Base-by-base conservation (phyloP, 352 stramenopile genomes). In the Globisporangium apiculatum region DNA sequence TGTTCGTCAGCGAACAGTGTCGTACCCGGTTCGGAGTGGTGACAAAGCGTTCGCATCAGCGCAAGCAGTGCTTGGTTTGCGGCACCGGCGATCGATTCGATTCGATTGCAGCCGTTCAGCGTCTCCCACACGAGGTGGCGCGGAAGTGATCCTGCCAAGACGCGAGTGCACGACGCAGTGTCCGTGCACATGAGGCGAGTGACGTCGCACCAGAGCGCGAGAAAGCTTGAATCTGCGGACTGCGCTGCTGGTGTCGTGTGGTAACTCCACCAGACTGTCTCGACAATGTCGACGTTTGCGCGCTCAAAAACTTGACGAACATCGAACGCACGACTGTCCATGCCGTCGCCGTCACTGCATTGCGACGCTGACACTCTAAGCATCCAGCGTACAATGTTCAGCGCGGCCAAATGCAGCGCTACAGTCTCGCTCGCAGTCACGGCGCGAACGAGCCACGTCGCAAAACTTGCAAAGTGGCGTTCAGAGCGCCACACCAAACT, bases 161-260 rank as follows among this genome's bases (percentile, higher is more conserved):
- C n/a, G 42, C 18, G 36, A 5, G 11, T 15, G 0, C 43, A 51
- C 7, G 47, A 55, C 6, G 15, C n/a, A 15, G 36, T 8, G 24
- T 58, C 46, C 1, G 14, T 37, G 31, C 58, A 59, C 1, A 31
- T 42, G 5, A 54, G 24, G 7, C 37, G 58, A 15, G 55, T 37
- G 11, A 64, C 45, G 24, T 55, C 42, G 51, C 58, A 58, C 58
- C 58, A 64, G 7, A 64, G 51, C 31, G 58, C 58, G 12, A 58
- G 17, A 11, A 17, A 51, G 6, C 17, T 49, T 2, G 49, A 15
- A 14, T 54, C 51, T 40, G 10, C 37, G 24, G 24, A 15, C 1
- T 55, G 40, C 10, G 9, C 1, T 5, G 48, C 2, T 36, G 51
- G 17, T 12, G 37, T 48, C 5, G 51, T 55, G 37, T 49, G 12